phyloP scores from a whole-genome alignment of 2,329 filamentous ascomycete species.

The Stemphylium vesicarium region DNA sequence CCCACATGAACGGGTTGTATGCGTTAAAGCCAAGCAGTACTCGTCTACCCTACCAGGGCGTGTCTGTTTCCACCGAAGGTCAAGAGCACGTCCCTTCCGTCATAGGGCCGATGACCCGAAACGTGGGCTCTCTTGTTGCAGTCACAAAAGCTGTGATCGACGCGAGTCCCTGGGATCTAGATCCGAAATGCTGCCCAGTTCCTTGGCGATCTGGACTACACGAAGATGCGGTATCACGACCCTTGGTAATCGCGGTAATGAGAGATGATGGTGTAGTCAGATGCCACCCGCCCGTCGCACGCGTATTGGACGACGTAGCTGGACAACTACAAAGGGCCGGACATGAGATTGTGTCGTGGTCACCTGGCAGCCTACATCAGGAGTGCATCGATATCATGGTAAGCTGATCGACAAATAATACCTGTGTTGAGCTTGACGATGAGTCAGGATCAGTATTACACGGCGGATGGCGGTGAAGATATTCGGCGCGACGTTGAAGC shows the following conservation, averaged over 20 bases:
- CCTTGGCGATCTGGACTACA: constrained; percentile 60
- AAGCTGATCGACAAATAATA: background rate
- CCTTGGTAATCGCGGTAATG: constrained; percentile 59
- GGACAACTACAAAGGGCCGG: constrained; percentile 54
- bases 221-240: constrained; percentile 49
- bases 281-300: constrained; percentile 60
- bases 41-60: constrained; percentile 64
- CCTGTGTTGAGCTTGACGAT: background rate
- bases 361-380: constrained; percentile 56
- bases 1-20: constrained; percentile 65
- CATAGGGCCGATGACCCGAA: constrained; percentile 65
- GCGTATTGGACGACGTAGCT: constrained; percentile 52
- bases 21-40: constrained; percentile 62
- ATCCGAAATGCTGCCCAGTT: constrained; percentile 61
- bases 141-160: constrained; percentile 58
- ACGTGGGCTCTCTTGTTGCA: constrained; percentile 57
- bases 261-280: constrained; percentile 62
- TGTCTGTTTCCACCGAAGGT: constrained; percentile 67
- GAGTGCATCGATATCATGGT: constrained; percentile 65
- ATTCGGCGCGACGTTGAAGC: constrained; percentile 61
- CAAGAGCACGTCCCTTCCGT: constrained; percentile 70
- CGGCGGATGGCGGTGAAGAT: constrained; percentile 68
- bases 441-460: constrained; percentile 64
- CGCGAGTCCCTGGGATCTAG: constrained; percentile 60
- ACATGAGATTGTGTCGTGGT: constrained; percentile 63